Evolutionary conservation across 2,329 filamentous ascomycete species (phyloP).

Genomic region (Camillea tinctor): DNA sequence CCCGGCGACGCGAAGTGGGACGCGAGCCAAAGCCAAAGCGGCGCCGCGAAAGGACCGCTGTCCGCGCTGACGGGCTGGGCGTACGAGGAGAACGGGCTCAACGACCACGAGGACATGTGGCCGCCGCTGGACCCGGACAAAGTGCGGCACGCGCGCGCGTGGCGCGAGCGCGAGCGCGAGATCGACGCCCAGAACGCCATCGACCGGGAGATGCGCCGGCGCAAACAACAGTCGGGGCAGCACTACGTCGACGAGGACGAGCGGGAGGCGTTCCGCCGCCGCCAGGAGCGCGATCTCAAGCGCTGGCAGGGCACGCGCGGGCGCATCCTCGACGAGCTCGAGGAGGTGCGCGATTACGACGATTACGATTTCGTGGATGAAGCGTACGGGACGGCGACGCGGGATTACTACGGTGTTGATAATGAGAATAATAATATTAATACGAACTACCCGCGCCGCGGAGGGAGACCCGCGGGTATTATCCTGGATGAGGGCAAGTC

Average conservation of each 20-base stretch:
- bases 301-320: slow-evolving; percentile 35
- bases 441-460: neutral
- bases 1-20: neutral
- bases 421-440: neutral
- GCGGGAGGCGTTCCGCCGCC: slow-evolving; percentile 47
- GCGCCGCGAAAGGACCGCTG: slow-evolving; percentile 19
- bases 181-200: slow-evolving; percentile 19
- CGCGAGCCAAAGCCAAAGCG: slow-evolving; percentile 21
- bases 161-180: slow-evolving; percentile 37
- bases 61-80: slow-evolving; percentile 46
- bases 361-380: slow-evolving; percentile 49
- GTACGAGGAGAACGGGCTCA: slow-evolving; percentile 77
- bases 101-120: slow-evolving; percentile 61
- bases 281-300: slow-evolving; percentile 48
- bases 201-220: slow-evolving; percentile 24
- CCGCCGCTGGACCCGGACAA: slow-evolving; percentile 64
- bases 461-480: slow-evolving; percentile 14
- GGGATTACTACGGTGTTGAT: neutral
- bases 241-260: slow-evolving; percentile 40
- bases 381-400: slow-evolving; percentile 38
- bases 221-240: neutral
- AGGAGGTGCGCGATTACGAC: slow-evolving; percentile 49
- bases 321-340: slow-evolving; percentile 48
- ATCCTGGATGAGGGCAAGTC: slow-evolving; percentile 46
- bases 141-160: slow-evolving; percentile 41